A percentile compares a stretch with the other conserved stretches of the same genome.
Evolutionary conservation across 23 red algal species (phyloP).

Genomic region (Gracilaria gracilis): DNA sequence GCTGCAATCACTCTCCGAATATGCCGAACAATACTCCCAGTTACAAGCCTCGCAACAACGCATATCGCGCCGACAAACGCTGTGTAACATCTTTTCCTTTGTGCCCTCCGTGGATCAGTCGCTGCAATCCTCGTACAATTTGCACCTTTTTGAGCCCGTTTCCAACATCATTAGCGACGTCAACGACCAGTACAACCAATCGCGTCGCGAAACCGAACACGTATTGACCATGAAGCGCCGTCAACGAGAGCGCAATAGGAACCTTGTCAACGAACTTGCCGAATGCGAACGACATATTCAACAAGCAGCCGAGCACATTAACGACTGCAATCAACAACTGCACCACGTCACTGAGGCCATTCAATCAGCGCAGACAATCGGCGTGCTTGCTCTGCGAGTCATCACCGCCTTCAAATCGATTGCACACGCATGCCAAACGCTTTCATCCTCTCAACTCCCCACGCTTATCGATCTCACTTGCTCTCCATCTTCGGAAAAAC

Average conservation of each 20-base stretch:
- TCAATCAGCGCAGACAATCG: background rate
- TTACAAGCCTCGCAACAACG: background rate
- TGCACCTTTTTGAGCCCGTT: background rate
- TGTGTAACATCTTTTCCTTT: constrained; percentile 7
- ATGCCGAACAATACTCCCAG: constrained; percentile 1
- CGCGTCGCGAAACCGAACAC: background rate
- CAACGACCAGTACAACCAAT: background rate
- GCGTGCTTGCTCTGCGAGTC: background rate
- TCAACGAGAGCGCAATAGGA: constrained; percentile 6
- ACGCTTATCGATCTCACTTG: constrained; percentile 23
- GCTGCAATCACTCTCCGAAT: constrained; percentile 7
- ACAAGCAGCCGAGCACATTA: background rate
- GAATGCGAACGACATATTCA: background rate
- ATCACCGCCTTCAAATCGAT: constrained; percentile 7
- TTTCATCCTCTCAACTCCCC: background rate
- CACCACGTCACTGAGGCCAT: background rate
- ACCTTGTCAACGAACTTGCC: background rate
- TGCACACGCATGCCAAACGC: background rate
- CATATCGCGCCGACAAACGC: background rate
- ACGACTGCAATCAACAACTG: background rate
- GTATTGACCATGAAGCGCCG: background rate
- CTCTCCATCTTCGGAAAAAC: too few species aligned
- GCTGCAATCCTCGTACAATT: background rate
- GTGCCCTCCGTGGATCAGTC: constrained; percentile 3
- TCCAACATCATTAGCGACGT: background rate